Evolutionary conservation across 345 rosid genomes (phyloP).

Genomic region (Combretum micranthum): DNA sequence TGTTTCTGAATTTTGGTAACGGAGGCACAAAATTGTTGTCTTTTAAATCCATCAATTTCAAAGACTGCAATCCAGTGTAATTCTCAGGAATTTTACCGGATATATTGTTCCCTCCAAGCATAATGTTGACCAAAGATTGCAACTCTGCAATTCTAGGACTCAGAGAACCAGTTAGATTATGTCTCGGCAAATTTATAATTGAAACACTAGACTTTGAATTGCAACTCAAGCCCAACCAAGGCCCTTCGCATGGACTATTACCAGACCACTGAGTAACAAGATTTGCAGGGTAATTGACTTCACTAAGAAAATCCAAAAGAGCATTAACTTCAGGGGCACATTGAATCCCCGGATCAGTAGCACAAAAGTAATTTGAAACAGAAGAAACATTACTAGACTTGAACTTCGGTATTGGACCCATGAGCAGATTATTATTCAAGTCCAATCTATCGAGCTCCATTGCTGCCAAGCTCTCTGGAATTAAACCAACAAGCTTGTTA

Average conservation of each 20-base stretch:
- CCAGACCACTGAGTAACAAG: slow-evolving; percentile 42
- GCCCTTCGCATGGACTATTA: slow-evolving; percentile 38
- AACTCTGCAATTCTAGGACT: slow-evolving; percentile 31
- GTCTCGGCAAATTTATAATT: slow-evolving; percentile 36
- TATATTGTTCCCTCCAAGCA: slow-evolving; percentile 27
- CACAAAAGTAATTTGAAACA: slow-evolving; percentile 39
- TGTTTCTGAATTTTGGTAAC: slow-evolving; percentile 28
- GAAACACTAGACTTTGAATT: slow-evolving; percentile 19
- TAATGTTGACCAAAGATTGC: slow-evolving; percentile 34
- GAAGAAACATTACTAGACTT: slow-evolving; percentile 33
- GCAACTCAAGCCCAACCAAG: slow-evolving; percentile 40
- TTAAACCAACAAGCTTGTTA: slow-evolving; percentile 35
- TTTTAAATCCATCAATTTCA: slow-evolving; percentile 35
- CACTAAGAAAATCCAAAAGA: slow-evolving; percentile 32
- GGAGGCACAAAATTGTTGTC: slow-evolving; percentile 39
- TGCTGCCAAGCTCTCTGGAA: slow-evolving; percentile 40
- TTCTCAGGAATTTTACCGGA: slow-evolving; percentile 33
- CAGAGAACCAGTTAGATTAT: slow-evolving; percentile 33
- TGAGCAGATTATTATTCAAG: slow-evolving; percentile 34
- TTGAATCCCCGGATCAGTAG: slow-evolving; percentile 25
- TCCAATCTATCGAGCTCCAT: slow-evolving; percentile 32
- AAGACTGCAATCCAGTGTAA: slow-evolving; percentile 25
- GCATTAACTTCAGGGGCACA: slow-evolving; percentile 35
- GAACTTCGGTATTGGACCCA: slow-evolving; percentile 41
- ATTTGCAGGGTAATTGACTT: slow-evolving; percentile 25